Evolutionary conservation across 805 yeast species (phyloP).

Genomic region (Kuraishia cidri): DNA sequence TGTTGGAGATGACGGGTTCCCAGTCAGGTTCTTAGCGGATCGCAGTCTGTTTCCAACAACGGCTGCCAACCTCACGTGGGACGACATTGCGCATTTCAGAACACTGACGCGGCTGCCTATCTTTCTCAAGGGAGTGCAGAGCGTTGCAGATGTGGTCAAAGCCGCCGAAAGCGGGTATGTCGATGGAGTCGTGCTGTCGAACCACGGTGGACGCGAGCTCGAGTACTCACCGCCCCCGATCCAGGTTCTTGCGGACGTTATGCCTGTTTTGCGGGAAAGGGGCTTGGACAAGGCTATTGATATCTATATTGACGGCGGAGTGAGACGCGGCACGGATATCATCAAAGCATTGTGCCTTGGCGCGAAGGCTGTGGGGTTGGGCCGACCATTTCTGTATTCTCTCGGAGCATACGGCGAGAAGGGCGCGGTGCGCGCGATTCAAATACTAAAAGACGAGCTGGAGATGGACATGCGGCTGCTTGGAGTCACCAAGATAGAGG

Average conservation of each 20-base stretch:
- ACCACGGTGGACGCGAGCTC: conserved; percentile 69
- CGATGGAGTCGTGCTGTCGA: conserved; percentile 56
- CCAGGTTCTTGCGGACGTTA: conserved; percentile 48
- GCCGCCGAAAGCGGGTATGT: conserved; percentile 52
- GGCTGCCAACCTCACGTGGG: conserved; percentile 21
- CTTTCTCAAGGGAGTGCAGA: conserved; percentile 53
- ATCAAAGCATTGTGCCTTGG: conserved; percentile 71
- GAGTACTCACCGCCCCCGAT: conserved; percentile 55
- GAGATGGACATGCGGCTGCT: conserved; percentile 51
- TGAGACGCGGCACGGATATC: conserved; percentile 71
- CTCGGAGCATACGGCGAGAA: conserved; percentile 71
- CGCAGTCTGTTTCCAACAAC: conserved; percentile 5
- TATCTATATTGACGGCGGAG: conserved; percentile 69
- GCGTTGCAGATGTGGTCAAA: conserved; percentile 49
- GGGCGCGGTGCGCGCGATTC: conserved; percentile 55
- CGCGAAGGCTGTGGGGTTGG: conserved; percentile 58
- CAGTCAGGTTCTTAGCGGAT: background rate
- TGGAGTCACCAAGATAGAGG: conserved; percentile 43
- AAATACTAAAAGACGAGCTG: conserved; percentile 48
- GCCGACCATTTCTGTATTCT: conserved; percentile 72
- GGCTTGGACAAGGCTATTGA: conserved; percentile 39
- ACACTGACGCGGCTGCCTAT: conserved; percentile 29
- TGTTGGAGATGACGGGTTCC: conserved; percentile 3
- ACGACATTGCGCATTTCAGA: conserved; percentile 16
- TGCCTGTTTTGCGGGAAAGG: conserved; percentile 29